Evolutionary conservation across 352 stramenopile genomes (phyloP), one percentile per base, ranked within the genome.

Genomic region (Phytophthora syringae): DNA sequence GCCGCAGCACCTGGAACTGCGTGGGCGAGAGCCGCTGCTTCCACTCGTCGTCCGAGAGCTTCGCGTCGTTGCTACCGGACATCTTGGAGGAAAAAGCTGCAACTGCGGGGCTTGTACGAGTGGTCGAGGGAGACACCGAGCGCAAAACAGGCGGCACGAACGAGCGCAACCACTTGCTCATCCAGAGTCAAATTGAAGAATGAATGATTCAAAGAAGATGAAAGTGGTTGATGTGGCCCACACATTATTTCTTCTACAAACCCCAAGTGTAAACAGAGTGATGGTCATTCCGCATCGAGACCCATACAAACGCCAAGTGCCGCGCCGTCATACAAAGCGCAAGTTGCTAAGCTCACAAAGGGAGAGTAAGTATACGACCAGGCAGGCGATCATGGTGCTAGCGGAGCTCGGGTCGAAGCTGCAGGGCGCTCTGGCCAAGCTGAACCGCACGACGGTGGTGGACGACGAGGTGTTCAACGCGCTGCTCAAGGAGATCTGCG

Each of bases 401-500:
- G 79, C 85, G 12, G 90, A 97, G 60, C 79, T 98, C 27, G 91
- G 92, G 47, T 84, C 81, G 22, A 94, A 95, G 76, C 80, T 98
- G 48, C 91, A 95, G 71, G 80, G 64, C 36, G 91, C 92, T 53
- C 79, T 98, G 21, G 74, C 79, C 51, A 94, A 95, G 76, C 81
- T 98, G 30, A 96, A 96, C 80, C 84, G 82, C 57, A 84, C 80
- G 57, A 92, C 85, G 42, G 84, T 95, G 27, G 88, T 97, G 42
- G 92, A 98, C 74, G 92, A 98, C 65, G 89, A 96, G 50, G 85
- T 90, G 30, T 80, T 98, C 49, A 94, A 96, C 54, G 74, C 77
- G 44, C 80, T 97, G 42, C 78, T 98, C 4, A 97, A 97, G 77
- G 92, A 98, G 57, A 96, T 98, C 56, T 93, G 84, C 59, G 81